Evolutionary conservation across 805 yeast genomes (phyloP), one percentile per base, ranked within the genome.

Genomic region (Candida khao-thaluensis): DNA sequence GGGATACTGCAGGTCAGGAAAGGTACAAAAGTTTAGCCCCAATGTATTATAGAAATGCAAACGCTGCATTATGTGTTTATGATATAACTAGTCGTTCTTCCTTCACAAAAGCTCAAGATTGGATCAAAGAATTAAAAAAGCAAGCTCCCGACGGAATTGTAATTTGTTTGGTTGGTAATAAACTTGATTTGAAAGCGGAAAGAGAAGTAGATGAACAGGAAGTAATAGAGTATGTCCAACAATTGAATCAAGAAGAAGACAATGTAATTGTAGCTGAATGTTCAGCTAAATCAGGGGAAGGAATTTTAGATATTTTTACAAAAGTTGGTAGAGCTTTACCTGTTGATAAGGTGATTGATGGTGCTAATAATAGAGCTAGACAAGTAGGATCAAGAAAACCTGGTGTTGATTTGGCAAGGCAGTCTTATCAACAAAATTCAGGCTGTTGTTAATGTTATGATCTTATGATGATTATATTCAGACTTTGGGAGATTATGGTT

Each of bases 1-100:
- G 93, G 95, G 99, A 91, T 58, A 91, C 99, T 10, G 99, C 99
- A 0, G 99, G 99, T 17, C 99, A 68, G 50, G 74, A 68, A 41
- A 51, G 74, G n/a, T 68, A 68, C 50, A 62, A 65, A 38, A 60
- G 68, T 20, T 56, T 69, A 24, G 69, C 74, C 2, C 74, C 74
- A 2, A 69, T 69, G 73, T 69, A 69, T 48, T 69, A 69, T 48
- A 49, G 74, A 23, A 66, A 66, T 44, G 71, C 73, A 42, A 83
- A 85, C 58, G 84, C 87, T 24, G 93, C 95, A 0, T 61, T 85
- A 28, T 82, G 86, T 12, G 91, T 84, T 2, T 85, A 79, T 54
- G 95, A 85, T 56, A 77, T 85, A 39, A 82, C 90, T 1, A 79
- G 77, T 47, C 69, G 72, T 26, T 70, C 82, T 5, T 86, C 96